phyloP scores from a whole-genome alignment of 176 grass and related monocot genomes.

The Juncus inflexus region DNA sequence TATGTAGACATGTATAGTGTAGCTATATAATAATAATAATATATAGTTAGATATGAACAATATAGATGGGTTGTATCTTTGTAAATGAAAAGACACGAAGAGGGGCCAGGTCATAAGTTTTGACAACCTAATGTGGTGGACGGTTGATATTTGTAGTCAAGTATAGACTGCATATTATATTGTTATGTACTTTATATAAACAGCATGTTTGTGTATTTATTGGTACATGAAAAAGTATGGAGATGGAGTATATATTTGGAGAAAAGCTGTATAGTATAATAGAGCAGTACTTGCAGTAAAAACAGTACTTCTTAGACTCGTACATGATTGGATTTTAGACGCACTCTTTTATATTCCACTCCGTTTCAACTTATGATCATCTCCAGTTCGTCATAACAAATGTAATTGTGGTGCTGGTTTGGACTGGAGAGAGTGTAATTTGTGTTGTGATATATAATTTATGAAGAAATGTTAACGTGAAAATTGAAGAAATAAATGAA shows the following conservation, averaged over 20 bases:
- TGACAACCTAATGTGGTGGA: too few relatives aligned
- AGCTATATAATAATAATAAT: too few relatives aligned
- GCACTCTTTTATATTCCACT: not conserved
- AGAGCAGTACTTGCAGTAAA: not conserved
- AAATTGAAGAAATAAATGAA: not conserved
- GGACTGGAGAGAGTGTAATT: not conserved
- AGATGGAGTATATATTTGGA: too few relatives aligned
- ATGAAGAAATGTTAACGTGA: not conserved
- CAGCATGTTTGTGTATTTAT: too few relatives aligned
- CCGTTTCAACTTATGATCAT: not conserved
- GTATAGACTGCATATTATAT: too few relatives aligned
- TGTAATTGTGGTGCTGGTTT: too few relatives aligned
- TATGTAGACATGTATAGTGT: too few relatives aligned
- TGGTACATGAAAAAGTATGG: too few relatives aligned
- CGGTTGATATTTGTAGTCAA: too few relatives aligned
- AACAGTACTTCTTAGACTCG: slow-evolving; percentile 17
- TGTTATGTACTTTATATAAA: too few relatives aligned
- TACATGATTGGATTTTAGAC: slow-evolving; percentile 19
- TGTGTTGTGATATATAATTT: not conserved
- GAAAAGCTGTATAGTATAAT: not conserved
- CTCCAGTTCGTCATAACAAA: too few relatives aligned
- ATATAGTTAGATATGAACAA: not conserved
- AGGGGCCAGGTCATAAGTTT: too few relatives aligned
- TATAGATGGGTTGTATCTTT: slow-evolving; percentile 1
- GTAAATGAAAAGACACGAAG: slow-evolving; percentile 8